These are phyloP conservation scores for Trichoderma sp. DNA, from an alignment of 2,329 filamentous ascomycete species.

Conservation along the genomic window DNA sequence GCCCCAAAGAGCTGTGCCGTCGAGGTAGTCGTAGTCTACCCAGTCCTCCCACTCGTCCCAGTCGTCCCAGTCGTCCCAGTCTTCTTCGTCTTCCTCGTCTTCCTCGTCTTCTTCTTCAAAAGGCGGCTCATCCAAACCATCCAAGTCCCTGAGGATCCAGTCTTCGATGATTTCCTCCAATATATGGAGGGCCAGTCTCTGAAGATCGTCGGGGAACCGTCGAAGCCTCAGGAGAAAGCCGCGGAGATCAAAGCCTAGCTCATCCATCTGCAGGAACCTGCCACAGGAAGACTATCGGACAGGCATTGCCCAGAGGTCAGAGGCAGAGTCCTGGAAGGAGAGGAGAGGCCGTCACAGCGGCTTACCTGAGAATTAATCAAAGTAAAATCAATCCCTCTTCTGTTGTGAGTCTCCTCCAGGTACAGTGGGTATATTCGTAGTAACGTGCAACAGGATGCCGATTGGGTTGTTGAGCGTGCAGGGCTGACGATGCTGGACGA, in stretches of 20 bases:
- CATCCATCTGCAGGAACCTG: background rate
- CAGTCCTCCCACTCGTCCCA: too few species aligned
- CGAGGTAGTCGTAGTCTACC: background rate
- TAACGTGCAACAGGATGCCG: background rate
- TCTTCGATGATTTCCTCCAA: background rate
- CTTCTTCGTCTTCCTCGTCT: background rate
- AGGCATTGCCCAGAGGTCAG: background rate
- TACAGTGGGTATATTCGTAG: background rate
- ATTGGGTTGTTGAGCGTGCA: background rate
- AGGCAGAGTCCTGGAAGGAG: too few species aligned
- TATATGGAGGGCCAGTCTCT: background rate
- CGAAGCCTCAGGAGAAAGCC: background rate
- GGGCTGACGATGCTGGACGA: background rate
- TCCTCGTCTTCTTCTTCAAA: background rate
- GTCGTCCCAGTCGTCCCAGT: too few species aligned
- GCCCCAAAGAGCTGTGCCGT: background rate
- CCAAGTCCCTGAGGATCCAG: background rate
- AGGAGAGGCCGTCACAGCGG: too few species aligned
- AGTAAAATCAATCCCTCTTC: background rate
- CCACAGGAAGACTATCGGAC: background rate
- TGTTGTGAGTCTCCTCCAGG: background rate
- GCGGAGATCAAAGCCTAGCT: background rate
- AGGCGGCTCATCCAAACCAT: too few species aligned
- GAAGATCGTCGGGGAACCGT: background rate
- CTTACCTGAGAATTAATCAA: background rate